Conservation (phyloP, 352 stramenopile genomes). For the Phytophthora nicotianae region DNA sequence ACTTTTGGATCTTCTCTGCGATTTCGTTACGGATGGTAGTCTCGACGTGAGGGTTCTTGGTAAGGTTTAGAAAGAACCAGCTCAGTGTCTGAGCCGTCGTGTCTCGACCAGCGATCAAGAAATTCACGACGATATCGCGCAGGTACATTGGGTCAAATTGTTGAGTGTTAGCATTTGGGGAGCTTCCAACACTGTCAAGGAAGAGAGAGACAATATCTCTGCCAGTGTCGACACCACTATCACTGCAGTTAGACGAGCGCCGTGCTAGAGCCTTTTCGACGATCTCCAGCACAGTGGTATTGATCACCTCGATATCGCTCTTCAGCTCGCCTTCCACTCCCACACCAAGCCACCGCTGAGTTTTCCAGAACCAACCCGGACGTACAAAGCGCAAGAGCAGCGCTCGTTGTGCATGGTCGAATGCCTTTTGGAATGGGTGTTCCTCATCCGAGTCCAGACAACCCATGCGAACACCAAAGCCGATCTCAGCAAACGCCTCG, state of each 20-base stretch:
- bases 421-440: constrained; percentile 57
- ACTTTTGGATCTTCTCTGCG: constrained; percentile 18
- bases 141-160: constrained; percentile 45
- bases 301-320: constrained; percentile 37
- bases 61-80: constrained; percentile 75
- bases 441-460: constrained; percentile 37
- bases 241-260: not conserved
- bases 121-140: constrained; percentile 81
- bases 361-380: constrained; percentile 51
- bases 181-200: constrained; percentile 24
- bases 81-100: constrained; percentile 72
- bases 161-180: constrained; percentile 22
- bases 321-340: constrained; percentile 41
- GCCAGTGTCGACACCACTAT: not conserved
- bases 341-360: constrained; percentile 40
- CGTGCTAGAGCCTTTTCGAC: constrained; percentile 41
- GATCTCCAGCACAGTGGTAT: constrained; percentile 47
- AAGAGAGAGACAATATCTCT: constrained; percentile 36
- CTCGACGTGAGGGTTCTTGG: constrained; percentile 48
- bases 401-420: constrained; percentile 48
- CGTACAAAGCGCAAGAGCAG: constrained; percentile 44
- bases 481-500: constrained; percentile 70
- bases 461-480: constrained; percentile 63
- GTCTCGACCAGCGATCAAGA: constrained; percentile 81
- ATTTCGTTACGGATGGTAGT: constrained; percentile 53